phyloP scores from a whole-genome alignment of 2,329 filamentous ascomycete species.

The Colletotrichum cereale region DNA sequence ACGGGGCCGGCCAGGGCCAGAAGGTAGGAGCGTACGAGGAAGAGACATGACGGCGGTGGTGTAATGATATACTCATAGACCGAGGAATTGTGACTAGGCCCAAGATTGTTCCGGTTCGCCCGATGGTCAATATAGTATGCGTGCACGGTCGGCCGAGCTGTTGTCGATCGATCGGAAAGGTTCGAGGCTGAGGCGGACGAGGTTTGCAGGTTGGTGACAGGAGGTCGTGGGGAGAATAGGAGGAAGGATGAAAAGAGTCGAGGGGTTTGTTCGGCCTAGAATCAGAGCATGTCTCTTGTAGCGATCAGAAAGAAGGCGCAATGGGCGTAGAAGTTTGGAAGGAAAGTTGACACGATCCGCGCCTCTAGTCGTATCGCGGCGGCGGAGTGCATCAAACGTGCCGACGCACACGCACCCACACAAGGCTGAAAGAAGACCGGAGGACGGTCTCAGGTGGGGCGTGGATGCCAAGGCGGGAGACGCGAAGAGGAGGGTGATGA shows the following conservation, averaged over 20 bases:
- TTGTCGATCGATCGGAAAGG: not conserved
- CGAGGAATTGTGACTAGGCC: not conserved
- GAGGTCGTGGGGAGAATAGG: slow-evolving; percentile 1
- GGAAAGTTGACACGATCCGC: slow-evolving; percentile 25
- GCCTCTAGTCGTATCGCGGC: slow-evolving; percentile 32
- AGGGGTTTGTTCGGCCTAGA: slow-evolving; percentile 13
- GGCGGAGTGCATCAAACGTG: slow-evolving; percentile 31
- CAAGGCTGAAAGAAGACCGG: slow-evolving; percentile 36
- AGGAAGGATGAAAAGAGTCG: slow-evolving; percentile 16
- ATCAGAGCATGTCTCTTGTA: slow-evolving; percentile 36
- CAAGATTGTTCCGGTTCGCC: not conserved
- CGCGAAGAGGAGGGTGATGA: not conserved
- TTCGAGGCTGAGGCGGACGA: slow-evolving; percentile 5
- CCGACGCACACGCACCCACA: slow-evolving; percentile 15
- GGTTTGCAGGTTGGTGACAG: slow-evolving; percentile 10
- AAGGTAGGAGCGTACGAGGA: slow-evolving; percentile 23
- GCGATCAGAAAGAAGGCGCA: slow-evolving; percentile 1
- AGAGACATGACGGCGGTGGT: slow-evolving; percentile 36
- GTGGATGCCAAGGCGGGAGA: slow-evolving; percentile 33
- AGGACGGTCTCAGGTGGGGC: slow-evolving; percentile 37
- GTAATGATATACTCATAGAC: slow-evolving; percentile 8
- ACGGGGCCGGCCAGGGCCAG: not conserved
- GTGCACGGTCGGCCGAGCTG: slow-evolving; percentile 7
- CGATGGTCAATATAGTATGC: not conserved
- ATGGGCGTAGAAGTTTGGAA: not conserved